phyloP scores from a whole-genome alignment of 805 yeast species.

The Kluyveromyces lactis region DNA sequence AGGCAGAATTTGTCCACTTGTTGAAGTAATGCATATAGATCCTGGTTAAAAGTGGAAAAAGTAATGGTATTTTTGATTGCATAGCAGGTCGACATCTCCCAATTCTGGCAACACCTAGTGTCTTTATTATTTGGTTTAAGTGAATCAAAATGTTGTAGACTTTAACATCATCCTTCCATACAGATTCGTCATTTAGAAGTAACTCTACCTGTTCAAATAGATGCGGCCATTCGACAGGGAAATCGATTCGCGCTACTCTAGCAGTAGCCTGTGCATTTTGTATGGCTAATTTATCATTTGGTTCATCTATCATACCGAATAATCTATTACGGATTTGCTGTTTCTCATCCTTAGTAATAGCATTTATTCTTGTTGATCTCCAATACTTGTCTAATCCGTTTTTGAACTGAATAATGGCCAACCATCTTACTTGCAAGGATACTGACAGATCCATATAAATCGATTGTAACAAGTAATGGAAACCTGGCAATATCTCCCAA shows the following conservation, averaged over 20 bases:
- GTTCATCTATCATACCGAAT: conserved; percentile 55
- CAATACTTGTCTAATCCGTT: conserved; percentile 82
- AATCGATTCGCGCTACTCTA: conserved; percentile 72
- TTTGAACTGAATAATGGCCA: conserved; percentile 79
- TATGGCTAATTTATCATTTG: conserved; percentile 62
- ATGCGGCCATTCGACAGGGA: conserved; percentile 80
- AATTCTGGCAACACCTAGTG: conserved; percentile 64
- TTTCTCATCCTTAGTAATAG: conserved; percentile 63
- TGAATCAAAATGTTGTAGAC: conserved; percentile 58
- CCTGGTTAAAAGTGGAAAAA: conserved; percentile 52
- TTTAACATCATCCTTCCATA: conserved; percentile 40
- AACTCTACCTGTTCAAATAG: conserved; percentile 57
- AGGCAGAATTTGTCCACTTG: conserved; percentile 43
- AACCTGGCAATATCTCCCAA: conserved; percentile 64
- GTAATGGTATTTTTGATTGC: conserved; percentile 59
- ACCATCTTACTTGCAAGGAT: conserved; percentile 69
- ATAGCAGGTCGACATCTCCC: conserved; percentile 76
- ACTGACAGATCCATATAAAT: conserved; percentile 52
- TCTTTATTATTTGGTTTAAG: conserved; percentile 71
- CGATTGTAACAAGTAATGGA: conserved; percentile 46
- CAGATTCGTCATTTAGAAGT: conserved; percentile 37
- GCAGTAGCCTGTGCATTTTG: conserved; percentile 85
- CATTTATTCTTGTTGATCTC: conserved; percentile 57
- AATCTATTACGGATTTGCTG: conserved; percentile 47
- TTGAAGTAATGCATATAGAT: conserved; percentile 53